Evolutionary conservation across 768 basidiomycete genomes (phyloP).

Genomic region (Agaricus subrufescens): DNA sequence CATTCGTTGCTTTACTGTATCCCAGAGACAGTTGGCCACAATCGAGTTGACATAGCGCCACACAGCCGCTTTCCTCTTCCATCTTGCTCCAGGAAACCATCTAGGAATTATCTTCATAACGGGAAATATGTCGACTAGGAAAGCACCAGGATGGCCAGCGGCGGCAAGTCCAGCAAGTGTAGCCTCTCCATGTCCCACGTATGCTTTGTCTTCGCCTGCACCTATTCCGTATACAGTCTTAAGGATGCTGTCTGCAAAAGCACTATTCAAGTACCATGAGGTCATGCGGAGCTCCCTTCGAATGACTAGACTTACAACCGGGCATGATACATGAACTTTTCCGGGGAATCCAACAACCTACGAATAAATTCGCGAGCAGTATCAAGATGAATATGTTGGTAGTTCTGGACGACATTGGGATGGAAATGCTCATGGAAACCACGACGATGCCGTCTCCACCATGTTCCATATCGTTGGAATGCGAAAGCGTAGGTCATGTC

Average conservation of each 20-base stretch:
- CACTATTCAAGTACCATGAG: constrained; percentile 18
- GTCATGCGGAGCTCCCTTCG: neutral
- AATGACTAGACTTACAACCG: constrained; percentile 28
- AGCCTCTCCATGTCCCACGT: constrained; percentile 25
- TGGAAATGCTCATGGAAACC: constrained; percentile 10
- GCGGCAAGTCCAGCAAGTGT: constrained; percentile 21
- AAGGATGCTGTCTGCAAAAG: constrained; percentile 27
- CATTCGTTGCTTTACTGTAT: constrained; percentile 20
- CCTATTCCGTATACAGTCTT: constrained; percentile 28
- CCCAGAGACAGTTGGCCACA: constrained; percentile 17
- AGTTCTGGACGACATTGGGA: constrained; percentile 1
- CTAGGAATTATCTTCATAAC: constrained; percentile 30
- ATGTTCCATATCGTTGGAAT: constrained; percentile 2
- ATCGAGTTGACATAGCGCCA: constrained; percentile 24
- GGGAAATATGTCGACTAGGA: constrained; percentile 29
- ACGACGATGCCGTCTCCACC: constrained; percentile 10
- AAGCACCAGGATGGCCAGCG: constrained; percentile 26
- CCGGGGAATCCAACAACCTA: neutral
- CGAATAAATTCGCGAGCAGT: constrained; percentile 1
- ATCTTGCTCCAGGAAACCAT: constrained; percentile 35
- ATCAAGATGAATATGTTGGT: constrained; percentile 1
- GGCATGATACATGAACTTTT: constrained; percentile 27
- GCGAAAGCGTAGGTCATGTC: constrained; percentile 1
- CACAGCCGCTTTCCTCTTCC: constrained; percentile 27
- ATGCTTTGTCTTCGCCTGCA: constrained; percentile 25